Base-by-base conservation (phyloP, 2,329 filamentous ascomycete species). In the Myrmaecium sp. region DNA sequence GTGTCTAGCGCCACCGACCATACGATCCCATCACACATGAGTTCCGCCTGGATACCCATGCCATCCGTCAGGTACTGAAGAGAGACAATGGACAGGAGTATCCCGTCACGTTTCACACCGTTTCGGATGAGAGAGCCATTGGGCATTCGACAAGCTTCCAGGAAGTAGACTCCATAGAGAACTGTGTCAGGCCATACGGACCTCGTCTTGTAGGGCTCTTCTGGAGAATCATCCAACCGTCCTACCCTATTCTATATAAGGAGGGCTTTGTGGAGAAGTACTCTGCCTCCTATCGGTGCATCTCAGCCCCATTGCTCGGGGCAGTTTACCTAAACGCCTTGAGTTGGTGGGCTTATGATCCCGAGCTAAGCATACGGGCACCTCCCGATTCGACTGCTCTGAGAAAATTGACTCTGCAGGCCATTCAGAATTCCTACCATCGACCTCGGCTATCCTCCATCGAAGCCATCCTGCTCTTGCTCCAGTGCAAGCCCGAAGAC, bases 201-300 rank as follows among this genome's bases (percentile, higher is more conserved):
- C 21, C 23, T 12, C 27, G 27, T 23, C 58, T 89, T 26, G 66
- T 86, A 28, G 69, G 77, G 37, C 55, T 84, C 7, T 86, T 80
- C 55, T 86, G 84, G 36, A 55, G 64, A 14, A 63, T 69, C 20
- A 58, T 71, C 6, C 67, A 71, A 35, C 66, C 66, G 0, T 60
- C 56, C 30, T 69, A 66, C 36, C 67, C 67, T 2, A 60, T 71
- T 24, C 42, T 71, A 3, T 65, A 72, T 38, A 72, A 72, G 40
- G 62, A 60, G 17, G 66, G 71, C 8, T 73, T 69, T 32, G 52
- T 71, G 19, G 67, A 70, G 38, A 72, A 72, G 40, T 70, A 73
- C 36, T 55, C 56, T 15, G 52, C 62, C 7, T 65, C 64, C 0
- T 63, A 68, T 35, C 55, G 59, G 20, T 64, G 71, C 35, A 66